Evolutionary conservation across 2,329 filamentous ascomycete species (phyloP).

Genomic region (Colletotrichum sp.): DNA sequence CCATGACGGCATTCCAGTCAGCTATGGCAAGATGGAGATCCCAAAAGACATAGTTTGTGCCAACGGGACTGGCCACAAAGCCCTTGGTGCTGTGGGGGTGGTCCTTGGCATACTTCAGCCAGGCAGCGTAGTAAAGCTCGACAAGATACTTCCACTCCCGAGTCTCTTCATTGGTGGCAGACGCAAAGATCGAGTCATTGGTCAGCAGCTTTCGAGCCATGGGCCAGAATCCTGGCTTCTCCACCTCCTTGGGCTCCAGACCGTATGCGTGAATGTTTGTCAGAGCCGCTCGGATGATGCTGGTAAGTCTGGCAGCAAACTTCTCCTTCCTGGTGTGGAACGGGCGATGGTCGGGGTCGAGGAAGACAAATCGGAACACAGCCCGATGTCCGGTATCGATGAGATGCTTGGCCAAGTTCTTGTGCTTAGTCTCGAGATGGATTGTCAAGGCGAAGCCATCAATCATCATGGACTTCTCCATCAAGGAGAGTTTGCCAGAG

Average conservation of each 20-base stretch:
- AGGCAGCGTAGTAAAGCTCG: background rate
- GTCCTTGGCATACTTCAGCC: background rate
- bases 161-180: background rate
- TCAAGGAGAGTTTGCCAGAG: background rate
- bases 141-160: background rate
- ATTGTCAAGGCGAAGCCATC: background rate
- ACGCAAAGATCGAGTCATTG: background rate
- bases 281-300: background rate
- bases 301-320: background rate
- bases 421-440: background rate
- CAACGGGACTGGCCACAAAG: background rate
- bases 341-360: background rate
- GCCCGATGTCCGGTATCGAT: background rate
- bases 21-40: background rate
- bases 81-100: background rate
- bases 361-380: background rate
- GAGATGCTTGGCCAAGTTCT: background rate
- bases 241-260: background rate
- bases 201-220: background rate
- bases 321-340: background rate
- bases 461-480: background rate
- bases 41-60: background rate
- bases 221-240: background rate
- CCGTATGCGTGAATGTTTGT: background rate
- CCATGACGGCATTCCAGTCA: background rate